phyloP scores from a whole-genome alignment of 495 filamentous ascomycete genomes.

The Penicillium mononematosum region DNA sequence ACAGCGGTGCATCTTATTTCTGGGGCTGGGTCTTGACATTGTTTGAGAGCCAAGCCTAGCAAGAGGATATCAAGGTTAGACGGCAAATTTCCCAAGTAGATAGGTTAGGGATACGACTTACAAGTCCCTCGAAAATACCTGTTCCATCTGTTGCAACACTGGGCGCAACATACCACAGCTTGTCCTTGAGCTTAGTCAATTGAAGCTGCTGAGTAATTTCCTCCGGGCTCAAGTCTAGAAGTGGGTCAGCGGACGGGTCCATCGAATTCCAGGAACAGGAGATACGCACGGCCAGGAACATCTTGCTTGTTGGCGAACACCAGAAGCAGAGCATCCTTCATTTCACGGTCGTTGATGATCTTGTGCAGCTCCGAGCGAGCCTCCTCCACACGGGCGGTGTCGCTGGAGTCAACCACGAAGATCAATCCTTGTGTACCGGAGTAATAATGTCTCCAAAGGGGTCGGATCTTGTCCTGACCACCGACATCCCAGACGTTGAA shows the following conservation, averaged over 20 bases:
- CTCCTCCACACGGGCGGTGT: constrained; percentile 83
- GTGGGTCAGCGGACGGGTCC: constrained; percentile 16
- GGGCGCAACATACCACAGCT: constrained; percentile 94
- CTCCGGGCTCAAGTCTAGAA: constrained; percentile 75
- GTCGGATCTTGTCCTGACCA: constrained; percentile 98
- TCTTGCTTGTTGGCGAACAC: constrained; percentile 99
- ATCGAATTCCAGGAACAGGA: neutral
- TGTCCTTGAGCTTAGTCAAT: constrained; percentile 82
- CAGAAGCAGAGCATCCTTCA: constrained; percentile 91
- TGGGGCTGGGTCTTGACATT: constrained; percentile 77
- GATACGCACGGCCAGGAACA: constrained; percentile 70
- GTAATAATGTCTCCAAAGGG: constrained; percentile 98
- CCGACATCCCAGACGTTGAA: constrained; percentile 99
- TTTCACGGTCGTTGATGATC: constrained; percentile 96
- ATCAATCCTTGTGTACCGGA: constrained; percentile 96
- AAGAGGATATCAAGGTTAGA: constrained; percentile 13
- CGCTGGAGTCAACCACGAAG: constrained; percentile 94
- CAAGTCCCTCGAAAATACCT: constrained; percentile 89
- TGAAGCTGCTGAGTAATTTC: constrained; percentile 85
- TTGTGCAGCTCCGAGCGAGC: constrained; percentile 86
- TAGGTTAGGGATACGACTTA: constrained; percentile 40
- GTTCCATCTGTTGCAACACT: constrained; percentile 93
- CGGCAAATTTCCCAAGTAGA: neutral
- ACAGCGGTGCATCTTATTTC: constrained; percentile 38
- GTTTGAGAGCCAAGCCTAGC: constrained; percentile 83